Conservation (phyloP, 2,329 filamentous ascomycete genomes). For the Ophiostoma angusticollis region DNA sequence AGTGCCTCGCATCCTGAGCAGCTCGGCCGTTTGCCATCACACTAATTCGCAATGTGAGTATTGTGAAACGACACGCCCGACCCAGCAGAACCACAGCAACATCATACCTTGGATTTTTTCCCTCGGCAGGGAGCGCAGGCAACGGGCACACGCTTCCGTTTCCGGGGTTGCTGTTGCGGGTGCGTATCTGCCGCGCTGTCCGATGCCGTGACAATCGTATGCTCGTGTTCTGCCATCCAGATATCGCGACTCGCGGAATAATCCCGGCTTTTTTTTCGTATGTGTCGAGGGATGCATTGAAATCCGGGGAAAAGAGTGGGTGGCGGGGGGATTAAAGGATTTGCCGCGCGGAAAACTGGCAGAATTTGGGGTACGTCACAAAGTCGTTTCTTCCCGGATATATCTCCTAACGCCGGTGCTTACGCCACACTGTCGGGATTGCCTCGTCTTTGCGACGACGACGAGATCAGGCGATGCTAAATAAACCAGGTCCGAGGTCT, state of each 20-base stretch:
- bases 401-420: neutral
- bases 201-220: neutral
- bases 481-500: neutral
- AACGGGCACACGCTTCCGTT: slow-evolving; percentile 4
- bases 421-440: too few species aligned
- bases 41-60: too few species aligned
- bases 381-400: neutral
- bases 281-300: too few species aligned
- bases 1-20: slow-evolving; percentile 7
- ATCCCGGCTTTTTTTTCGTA: too few species aligned
- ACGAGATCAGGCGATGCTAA: neutral
- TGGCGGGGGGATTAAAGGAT: too few species aligned
- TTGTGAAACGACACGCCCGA: too few species aligned
- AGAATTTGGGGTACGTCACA: neutral
- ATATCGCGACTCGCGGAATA: neutral
- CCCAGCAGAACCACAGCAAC: too few species aligned
- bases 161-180: neutral
- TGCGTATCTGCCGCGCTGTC: neutral
- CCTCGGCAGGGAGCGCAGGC: slow-evolving; percentile 1
- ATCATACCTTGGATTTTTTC: slow-evolving; percentile 2
- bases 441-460: neutral
- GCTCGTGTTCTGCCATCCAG: neutral
- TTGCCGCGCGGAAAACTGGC: too few species aligned
- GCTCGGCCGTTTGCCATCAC: slow-evolving; percentile 7
- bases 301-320: too few species aligned